These are phyloP conservation scores for Wickerhamomyces rabaulensis DNA, from an alignment of 805 yeast species.

Conservation along the genomic window DNA sequence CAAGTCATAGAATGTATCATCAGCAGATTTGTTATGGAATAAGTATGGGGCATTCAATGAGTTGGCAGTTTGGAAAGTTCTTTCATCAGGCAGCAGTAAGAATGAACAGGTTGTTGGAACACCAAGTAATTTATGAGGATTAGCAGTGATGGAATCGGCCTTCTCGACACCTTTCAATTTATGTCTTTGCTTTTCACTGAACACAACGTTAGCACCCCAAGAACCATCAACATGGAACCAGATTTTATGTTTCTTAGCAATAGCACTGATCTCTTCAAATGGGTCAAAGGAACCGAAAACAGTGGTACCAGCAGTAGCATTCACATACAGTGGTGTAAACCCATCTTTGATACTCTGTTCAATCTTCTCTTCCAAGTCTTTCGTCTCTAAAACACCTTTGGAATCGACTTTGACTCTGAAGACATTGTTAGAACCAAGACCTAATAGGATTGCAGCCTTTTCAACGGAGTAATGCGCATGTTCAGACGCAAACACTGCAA, in stretches of 20 bases:
- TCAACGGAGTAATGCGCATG: constrained; percentile 80
- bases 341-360: constrained; percentile 44
- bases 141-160: constrained; percentile 74
- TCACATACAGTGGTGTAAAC: constrained; percentile 65
- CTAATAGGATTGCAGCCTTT: constrained; percentile 73
- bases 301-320: constrained; percentile 86
- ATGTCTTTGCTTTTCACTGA: constrained; percentile 42
- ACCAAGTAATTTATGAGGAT: constrained; percentile 89
- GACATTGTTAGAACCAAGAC: constrained; percentile 59
- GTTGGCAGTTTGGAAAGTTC: constrained; percentile 63
- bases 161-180: constrained; percentile 54
- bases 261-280: constrained; percentile 44
- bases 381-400: constrained; percentile 53
- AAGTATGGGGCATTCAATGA: constrained; percentile 76
- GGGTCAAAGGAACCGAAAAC: constrained; percentile 83
- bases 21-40: constrained; percentile 55
- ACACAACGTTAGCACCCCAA: constrained; percentile 85
- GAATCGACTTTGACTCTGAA: constrained; percentile 55
- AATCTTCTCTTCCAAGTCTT: constrained; percentile 42
- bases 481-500: constrained; percentile 65
- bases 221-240: constrained; percentile 90
- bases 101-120: constrained; percentile 76
- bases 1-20: constrained; percentile 58
- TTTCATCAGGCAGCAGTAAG: constrained; percentile 63
- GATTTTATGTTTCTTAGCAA: constrained; percentile 48